Percentiles rank a stretch among this genome's conserved stretches.
These are phyloP conservation scores for Amaranthus tricolor DNA, from an alignment of 179 eudicot species.

Conservation along the genomic window DNA sequence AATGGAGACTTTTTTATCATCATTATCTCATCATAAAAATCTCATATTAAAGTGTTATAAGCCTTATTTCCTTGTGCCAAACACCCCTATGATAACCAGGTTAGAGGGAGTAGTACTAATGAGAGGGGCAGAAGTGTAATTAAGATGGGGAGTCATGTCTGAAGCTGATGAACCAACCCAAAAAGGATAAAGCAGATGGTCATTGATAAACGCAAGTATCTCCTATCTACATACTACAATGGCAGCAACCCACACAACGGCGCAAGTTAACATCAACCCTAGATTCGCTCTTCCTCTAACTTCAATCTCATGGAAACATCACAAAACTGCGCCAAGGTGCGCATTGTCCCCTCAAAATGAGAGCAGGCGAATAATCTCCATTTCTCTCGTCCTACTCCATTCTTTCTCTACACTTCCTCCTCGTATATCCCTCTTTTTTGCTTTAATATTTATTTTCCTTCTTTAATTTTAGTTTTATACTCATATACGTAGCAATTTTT, in stretches of 20 bases:
- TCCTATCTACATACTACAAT: neutral
- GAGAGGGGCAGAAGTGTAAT: too few species aligned
- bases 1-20: too few species aligned
- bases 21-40: too few species aligned
- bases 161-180: too few species aligned
- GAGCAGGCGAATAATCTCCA: conserved; percentile 44
- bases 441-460: neutral
- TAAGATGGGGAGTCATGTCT: too few species aligned
- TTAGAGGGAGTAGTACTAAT: too few species aligned
- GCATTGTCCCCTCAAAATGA: conserved; percentile 19
- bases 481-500: neutral
- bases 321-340: conserved; percentile 19
- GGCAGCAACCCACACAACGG: conserved; percentile 20
- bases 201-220: neutral
- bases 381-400: conserved; percentile 43
- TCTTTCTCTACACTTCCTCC: conserved; percentile 35
- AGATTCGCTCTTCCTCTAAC: neutral
- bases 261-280: conserved; percentile 13
- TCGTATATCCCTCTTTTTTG: conserved; percentile 21
- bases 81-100: too few species aligned
- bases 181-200: neutral
- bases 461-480: neutral
- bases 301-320: neutral
- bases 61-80: too few species aligned
- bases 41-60: too few species aligned